Base-by-base conservation (phyloP, 2,329 filamentous ascomycete species). In the Madurella mycetomatis region DNA sequence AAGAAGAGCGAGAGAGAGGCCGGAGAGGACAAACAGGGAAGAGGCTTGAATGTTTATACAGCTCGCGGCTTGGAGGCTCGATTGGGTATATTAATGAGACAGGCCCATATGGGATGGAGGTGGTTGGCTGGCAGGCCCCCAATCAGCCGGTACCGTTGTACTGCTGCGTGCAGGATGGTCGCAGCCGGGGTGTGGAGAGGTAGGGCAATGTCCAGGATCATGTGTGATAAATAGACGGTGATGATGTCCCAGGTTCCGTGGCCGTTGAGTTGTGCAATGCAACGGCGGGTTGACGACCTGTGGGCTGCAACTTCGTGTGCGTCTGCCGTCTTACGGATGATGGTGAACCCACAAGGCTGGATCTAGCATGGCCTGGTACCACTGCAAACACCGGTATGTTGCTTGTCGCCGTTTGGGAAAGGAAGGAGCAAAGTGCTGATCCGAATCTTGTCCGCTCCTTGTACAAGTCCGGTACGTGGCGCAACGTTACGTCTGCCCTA, bases 401-500 rank as follows among this genome's bases (percentile, higher is more conserved):
- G 40, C 47, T 51, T 41, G 18, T 18, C 46, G 42, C 32, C 19
- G 31, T 13, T 47, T 25, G 47, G 9, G 25, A 30, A n/a, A n/a
- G 15, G 30, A 40, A 12, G 45, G 31, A 13, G 45, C 43, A 43
- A 30, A 39, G 18, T 41, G 55, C 47, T 54, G 53, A 58, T 56
- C 51, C 37, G 41, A 54, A 53, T 56, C 46, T 50, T 40, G 40
- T 15, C 16, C 31, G 19, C 41, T 55, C 39, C 41, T 37, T 15
- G 34, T 37, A 7, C 31, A 3, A 39, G 41, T n/a, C n/a, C n/a
- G n/a, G n/a, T n/a, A 9, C 31, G 42, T 46, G 52, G 55, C 55
- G 52, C 54, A 54, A 57, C 51, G 51, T 54, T 54, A 54, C 51
- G 45, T 54, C 51, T 49, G 17, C 34, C 34, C 34, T 9, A 37